Conservation (phyloP, 306 rosid species). For the Notholithocarpus densiflorus region DNA sequence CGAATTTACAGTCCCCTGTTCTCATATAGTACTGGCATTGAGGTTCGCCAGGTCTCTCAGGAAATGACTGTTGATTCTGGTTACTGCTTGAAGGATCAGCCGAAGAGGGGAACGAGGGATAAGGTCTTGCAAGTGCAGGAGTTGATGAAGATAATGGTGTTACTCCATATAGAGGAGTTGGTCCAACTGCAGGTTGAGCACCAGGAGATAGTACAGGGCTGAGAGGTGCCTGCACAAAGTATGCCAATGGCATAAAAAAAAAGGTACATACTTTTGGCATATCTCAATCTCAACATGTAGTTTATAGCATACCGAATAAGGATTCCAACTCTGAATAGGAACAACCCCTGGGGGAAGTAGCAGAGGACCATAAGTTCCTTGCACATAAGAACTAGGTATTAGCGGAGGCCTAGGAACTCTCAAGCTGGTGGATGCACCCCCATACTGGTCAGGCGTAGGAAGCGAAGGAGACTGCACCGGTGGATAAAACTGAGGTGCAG, state of each 20-base stretch:
- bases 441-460: conserved; percentile 71
- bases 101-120: conserved; percentile 50
- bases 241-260: conserved; percentile 8
- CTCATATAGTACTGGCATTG: conserved; percentile 75
- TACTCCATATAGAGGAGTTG: conserved; percentile 72
- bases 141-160: conserved; percentile 48
- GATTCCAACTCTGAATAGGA: conserved; percentile 76
- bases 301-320: conserved; percentile 63
- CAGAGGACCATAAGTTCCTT: conserved; percentile 81
- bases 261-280: neutral
- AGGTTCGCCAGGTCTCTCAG: conserved; percentile 84
- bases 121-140: conserved; percentile 65
- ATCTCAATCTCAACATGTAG: conserved; percentile 5
- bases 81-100: conserved; percentile 44
- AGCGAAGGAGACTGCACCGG: conserved; percentile 86
- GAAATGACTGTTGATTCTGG: conserved; percentile 59
- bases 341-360: conserved; percentile 78
- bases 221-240: conserved; percentile 68
- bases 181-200: conserved; percentile 71
- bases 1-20: conserved; percentile 89
- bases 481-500: conserved; percentile 92
- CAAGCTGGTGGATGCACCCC: conserved; percentile 61
- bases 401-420: conserved; percentile 84
- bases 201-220: conserved; percentile 80
- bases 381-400: conserved; percentile 74